phyloP scores from a whole-genome alignment of 208 protist genomes.

The Ichthyophonus hoferi region DNA sequence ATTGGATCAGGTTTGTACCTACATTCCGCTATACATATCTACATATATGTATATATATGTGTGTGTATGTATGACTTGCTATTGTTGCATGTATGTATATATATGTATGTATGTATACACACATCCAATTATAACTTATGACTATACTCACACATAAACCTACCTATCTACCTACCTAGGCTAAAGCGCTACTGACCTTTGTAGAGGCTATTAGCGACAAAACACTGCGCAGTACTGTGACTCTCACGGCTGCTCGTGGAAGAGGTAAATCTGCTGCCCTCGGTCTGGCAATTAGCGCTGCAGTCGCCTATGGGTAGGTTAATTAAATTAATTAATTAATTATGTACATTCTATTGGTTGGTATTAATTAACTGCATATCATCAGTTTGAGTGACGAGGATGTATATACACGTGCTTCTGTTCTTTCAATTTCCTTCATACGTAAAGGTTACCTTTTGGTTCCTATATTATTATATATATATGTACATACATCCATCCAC shows the following conservation, averaged over 20 bases:
- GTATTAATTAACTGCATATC: slow-evolving; percentile 13
- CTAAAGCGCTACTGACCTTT: slow-evolving; percentile 89
- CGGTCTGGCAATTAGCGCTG: slow-evolving; percentile 87
- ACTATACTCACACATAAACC: neutral
- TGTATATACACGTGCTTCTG: neutral
- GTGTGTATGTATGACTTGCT: neutral
- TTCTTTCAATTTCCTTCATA: neutral
- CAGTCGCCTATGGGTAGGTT: slow-evolving; percentile 82
- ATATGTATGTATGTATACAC: neutral
- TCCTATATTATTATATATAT: neutral
- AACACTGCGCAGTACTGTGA: slow-evolving; percentile 86
- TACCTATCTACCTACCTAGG: slow-evolving; percentile 52
- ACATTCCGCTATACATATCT: neutral
- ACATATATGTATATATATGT: neutral
- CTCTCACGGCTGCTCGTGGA: slow-evolving; percentile 87
- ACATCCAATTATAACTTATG: neutral
- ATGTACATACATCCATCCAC: neutral
- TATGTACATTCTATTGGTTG: no score
- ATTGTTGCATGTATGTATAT: neutral
- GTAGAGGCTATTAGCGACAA: slow-evolving; percentile 95
- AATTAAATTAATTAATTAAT: no score
- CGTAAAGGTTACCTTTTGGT: neutral
- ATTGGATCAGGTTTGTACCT: neutral
- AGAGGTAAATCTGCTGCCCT: slow-evolving; percentile 92
- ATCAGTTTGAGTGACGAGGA: neutral